Conservation (phyloP, 2,329 filamentous ascomycete species). For the Zymoseptoria crescenta region DNA sequence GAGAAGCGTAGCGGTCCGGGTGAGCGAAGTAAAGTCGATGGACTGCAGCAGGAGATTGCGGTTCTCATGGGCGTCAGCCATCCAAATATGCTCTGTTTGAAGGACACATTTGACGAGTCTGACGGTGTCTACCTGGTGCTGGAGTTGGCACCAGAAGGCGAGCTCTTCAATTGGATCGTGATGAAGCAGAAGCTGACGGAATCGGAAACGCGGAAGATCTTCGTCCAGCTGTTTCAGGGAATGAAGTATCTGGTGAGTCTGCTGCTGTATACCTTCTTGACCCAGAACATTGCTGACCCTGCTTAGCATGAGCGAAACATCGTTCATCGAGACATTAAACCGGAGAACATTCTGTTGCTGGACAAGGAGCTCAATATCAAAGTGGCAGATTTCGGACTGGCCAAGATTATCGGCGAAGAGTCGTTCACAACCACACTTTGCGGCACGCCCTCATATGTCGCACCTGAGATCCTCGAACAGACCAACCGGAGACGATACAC, state of each 20-base stretch:
- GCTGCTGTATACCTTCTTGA: slow-evolving; percentile 15
- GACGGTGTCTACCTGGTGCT: slow-evolving; percentile 87
- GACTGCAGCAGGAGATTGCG: slow-evolving; percentile 89
- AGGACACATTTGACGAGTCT: slow-evolving; percentile 87
- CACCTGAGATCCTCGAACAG: slow-evolving; percentile 86
- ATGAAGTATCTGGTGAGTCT: slow-evolving; percentile 81
- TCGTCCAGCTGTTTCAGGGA: slow-evolving; percentile 84
- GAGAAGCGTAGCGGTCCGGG: slow-evolving; percentile 76
- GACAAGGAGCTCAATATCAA: slow-evolving; percentile 83
- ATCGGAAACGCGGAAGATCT: slow-evolving; percentile 74
- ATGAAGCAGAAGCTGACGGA: slow-evolving; percentile 84
- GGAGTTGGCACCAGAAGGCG: slow-evolving; percentile 84
- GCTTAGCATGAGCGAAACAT: slow-evolving; percentile 91
- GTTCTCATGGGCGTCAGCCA: slow-evolving; percentile 97
- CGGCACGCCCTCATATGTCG: slow-evolving; percentile 85
- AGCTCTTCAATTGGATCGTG: slow-evolving; percentile 92
- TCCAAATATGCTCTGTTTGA: slow-evolving; percentile 83
- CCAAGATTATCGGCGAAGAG: slow-evolving; percentile 97
- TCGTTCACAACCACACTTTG: slow-evolving; percentile 94
- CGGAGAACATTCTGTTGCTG: slow-evolving; percentile 85
- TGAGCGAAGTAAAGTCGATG: slow-evolving; percentile 74
- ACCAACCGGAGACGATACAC: slow-evolving; percentile 80
- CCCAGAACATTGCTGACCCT: slow-evolving; percentile 7
- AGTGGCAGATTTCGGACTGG: slow-evolving; percentile 89
- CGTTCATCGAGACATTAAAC: slow-evolving; percentile 95